Evolutionary conservation across 139 green algal genomes (phyloP).

Genomic region (Haematococcus sp.): DNA sequence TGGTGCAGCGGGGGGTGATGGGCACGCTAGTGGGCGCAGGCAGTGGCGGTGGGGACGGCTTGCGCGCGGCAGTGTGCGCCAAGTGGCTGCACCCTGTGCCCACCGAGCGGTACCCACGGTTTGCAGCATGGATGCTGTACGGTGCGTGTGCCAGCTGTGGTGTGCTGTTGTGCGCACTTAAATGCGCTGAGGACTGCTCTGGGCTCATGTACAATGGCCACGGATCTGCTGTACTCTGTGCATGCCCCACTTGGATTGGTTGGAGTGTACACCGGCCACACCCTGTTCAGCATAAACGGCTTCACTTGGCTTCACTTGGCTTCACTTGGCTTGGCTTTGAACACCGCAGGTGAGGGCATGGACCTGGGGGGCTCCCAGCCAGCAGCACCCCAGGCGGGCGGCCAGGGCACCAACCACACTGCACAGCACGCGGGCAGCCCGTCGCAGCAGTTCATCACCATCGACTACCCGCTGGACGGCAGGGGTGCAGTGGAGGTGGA

Average conservation of each 20-base stretch:
- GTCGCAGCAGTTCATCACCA: slow-evolving; percentile 9
- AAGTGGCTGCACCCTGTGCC: slow-evolving; percentile 73
- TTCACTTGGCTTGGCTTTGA: no score
- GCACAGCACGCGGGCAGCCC: no score
- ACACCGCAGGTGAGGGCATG: no score
- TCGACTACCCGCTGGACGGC: slow-evolving; percentile 45
- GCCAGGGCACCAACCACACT: no score
- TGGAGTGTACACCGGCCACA: no score
- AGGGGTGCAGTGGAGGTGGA: slow-evolving; percentile 25
- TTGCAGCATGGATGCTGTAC: slow-evolving; percentile 74
- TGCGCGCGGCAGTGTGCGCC: slow-evolving; percentile 56
- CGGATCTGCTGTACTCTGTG: no score
- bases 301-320: no score
- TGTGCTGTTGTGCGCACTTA: not conserved
- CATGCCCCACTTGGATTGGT: no score
- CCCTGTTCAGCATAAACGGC: no score
- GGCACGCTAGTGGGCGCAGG: not conserved
- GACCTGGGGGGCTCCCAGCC: no score
- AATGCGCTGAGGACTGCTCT: not conserved
- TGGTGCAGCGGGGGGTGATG: not conserved
- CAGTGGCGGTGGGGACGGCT: not conserved
- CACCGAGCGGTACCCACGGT: slow-evolving; percentile 59
- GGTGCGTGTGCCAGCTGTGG: slow-evolving; percentile 24
- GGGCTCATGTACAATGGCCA: no score
- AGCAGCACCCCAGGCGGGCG: no score